Evolutionary conservation across 257 asterid genomes (phyloP), one percentile per base, ranked within the genome.

Genomic region (Solanum chiquidenum): DNA sequence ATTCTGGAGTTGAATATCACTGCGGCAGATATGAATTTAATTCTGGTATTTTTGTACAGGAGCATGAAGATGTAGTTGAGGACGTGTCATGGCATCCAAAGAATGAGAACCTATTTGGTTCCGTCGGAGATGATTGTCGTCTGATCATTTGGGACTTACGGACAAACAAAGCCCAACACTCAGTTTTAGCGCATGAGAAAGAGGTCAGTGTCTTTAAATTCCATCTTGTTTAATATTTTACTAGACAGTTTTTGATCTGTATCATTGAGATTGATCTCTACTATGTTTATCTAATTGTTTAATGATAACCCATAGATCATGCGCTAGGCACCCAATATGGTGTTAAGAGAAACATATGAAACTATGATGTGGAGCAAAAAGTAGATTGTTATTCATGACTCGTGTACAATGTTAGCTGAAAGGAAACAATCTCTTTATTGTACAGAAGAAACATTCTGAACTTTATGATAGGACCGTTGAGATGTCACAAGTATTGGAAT

Each of bases 81-180:
- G 99, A 97, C 8, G 99, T 96, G 34, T 92, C 98, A 11, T 97
- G 99, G 99, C 99, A 96, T 90, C 68, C 88, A 37, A 95, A 95
- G 95, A 91, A 95, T 86, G 97, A 94, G 85, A 92, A 91, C 66
- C 71, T 96, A 86, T 97, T 96, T 89, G 99, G 99, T 64, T 97
- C 99, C 34, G 99, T 97, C 6, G 98, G 99, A 89, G 99, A 97
- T 92, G 99, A 97, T 91, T 87, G 98, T 90, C 94, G 91, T 89
- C 94, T 96, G 89, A 91, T 97, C 75, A 92, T 97, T 68, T 97
- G 99, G 99, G 99, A 97, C 91, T 88, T 93, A 29, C 95, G 99
- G 87, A 93, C 98, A 64, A 96, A 95, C 92, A 95, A 91, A 91
- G 92, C 93, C 89, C 99, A 95, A 46, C 93, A 92, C 83, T 93